phyloP scores from a whole-genome alignment of 2,329 filamentous ascomycete genomes.

The Cladosporium oxysporum region DNA sequence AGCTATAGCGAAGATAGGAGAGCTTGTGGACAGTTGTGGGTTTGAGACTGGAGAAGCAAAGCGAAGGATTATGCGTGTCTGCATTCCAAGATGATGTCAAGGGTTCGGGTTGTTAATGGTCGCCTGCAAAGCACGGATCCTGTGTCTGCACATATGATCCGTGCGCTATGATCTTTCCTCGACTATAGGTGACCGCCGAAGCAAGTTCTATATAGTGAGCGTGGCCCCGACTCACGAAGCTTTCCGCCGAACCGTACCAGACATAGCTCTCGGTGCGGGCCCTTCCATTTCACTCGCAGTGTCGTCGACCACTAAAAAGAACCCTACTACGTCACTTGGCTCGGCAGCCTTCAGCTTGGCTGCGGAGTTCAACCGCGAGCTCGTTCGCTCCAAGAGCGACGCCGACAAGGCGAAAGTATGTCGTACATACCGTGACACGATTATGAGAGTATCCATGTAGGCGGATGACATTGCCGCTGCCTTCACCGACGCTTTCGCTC shows the following conservation, averaged over 20 bases:
- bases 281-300: not conserved
- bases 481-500: constrained; percentile 9
- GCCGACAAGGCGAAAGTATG: constrained; percentile 3
- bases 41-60: too few relatives aligned
- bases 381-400: not conserved
- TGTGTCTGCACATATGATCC: not conserved
- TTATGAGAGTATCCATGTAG: not conserved
- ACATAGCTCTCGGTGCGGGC: not conserved
- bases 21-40: too few relatives aligned
- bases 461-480: constrained; percentile 1
- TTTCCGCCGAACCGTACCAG: constrained; percentile 1
- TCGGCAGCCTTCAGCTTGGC: constrained; percentile 1
- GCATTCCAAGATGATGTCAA: too few relatives aligned
- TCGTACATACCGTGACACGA: constrained; percentile 6
- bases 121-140: not conserved
- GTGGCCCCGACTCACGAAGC: constrained; percentile 1
- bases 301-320: not conserved
- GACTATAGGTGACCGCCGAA: constrained; percentile 6
- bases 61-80: too few relatives aligned
- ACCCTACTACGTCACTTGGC: not conserved
- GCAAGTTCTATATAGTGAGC: constrained; percentile 13
- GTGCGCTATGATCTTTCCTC: not conserved
- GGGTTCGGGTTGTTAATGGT: too few relatives aligned
- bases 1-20: too few relatives aligned
- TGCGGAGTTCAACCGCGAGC: constrained; percentile 3